Conservation (phyloP, 148 eudicot genomes). For the Vaccinium macrocarpon region DNA sequence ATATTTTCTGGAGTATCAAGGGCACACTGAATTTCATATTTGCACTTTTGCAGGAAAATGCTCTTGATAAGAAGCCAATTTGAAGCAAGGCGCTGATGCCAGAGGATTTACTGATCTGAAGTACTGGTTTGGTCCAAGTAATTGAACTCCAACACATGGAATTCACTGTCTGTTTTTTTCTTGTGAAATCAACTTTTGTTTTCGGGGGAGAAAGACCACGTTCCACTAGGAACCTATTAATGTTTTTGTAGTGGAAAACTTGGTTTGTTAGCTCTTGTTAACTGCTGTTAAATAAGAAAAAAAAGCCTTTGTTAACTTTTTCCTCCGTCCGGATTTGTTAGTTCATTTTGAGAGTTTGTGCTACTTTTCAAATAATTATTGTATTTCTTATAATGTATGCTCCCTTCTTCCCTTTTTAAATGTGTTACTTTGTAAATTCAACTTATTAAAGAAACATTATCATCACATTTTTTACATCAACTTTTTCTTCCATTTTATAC, state of each 20-base stretch:
- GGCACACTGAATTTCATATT: not conserved
- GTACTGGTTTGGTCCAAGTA: not conserved
- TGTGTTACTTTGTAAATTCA: no score
- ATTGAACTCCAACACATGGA: not conserved
- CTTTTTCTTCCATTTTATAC: no score
- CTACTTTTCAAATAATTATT: no score
- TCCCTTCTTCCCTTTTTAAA: no score
- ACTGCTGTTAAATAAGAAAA: not conserved
- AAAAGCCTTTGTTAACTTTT: no score
- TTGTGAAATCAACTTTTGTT: not conserved
- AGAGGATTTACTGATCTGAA: not conserved
- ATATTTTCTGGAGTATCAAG: not conserved
- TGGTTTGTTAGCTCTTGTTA: not conserved
- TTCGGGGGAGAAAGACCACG: not conserved
- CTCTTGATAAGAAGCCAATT: not conserved
- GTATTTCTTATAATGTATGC: no score
- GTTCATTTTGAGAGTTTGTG: no score
- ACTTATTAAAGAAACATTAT: no score
- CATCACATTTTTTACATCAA: no score
- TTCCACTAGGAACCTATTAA: not conserved
- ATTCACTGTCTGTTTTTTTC: not conserved
- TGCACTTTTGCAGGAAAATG: conserved; percentile 3
- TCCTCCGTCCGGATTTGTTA: no score
- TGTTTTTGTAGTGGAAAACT: not conserved
- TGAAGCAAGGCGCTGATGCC: not conserved